Base-by-base conservation (phyloP, 495 filamentous ascomycete species). In the Wilcoxina mikolae region DNA sequence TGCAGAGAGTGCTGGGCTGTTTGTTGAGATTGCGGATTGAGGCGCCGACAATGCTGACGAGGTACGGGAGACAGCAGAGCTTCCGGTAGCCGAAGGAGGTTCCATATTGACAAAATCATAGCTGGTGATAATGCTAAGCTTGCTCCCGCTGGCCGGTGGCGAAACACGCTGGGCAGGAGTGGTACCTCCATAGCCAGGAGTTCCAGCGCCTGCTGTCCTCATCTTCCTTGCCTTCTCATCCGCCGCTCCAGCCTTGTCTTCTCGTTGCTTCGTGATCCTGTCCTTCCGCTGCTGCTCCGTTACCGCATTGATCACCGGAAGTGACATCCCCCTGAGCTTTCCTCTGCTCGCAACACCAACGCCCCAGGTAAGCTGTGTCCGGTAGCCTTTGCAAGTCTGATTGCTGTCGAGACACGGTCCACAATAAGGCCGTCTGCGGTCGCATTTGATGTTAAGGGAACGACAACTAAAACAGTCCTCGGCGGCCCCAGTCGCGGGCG, bases 381-480 rank as follows among this genome's bases (percentile, higher is more conserved):
- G 91, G 74, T 98, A 98, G 56, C 91, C 91, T 41, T 85, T 87
- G 72, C 91, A 98, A 67, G 94, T 87, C 65, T 86, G 90, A 53
- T 87, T 85, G 55, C 82, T 72, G 53, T 95, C 88, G 47, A 98
- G 76, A 69, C 91, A 98, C 67, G 87, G 89, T 43, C 86, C 87
- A 68, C 91, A 98, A 68, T 95, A 98, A 12, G 91, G 91, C 58
- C 91, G 78, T 66, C 86, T 79, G 49, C 91, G 80, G 70, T 98
- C 91, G 71, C 91, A 98, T 67, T 85, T 84, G 50, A 78, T 75
- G 48, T 81, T 80, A 59, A 81, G 78, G 65, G 87, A 90, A 59
- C 80, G 74, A 71, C 91, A 98, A 28, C 90, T 82, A 64, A 95
- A 95, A 76, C 91, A 98, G 68, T 98, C 91, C 69, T 95, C 88